Base-by-base conservation (phyloP, 2,329 filamentous ascomycete genomes). In the Scolecobasidium constrictum region DNA sequence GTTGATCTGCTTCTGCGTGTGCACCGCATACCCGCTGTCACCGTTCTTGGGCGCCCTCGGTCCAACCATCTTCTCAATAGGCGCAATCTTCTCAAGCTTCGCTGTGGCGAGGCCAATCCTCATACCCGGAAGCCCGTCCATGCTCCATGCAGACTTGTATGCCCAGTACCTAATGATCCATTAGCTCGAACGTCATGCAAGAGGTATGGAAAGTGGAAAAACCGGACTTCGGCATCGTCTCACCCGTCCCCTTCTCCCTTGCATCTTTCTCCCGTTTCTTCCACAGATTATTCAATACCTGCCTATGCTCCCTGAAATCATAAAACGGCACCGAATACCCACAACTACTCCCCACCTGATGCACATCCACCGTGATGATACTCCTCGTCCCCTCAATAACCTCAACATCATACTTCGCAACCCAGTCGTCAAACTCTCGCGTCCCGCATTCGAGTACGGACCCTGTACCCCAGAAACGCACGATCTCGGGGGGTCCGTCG, bases 81-180 rank as follows among this genome's bases (percentile, higher is more conserved):
- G 65, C 47, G 50, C 52, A 1, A 69, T 55, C 0, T 48, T 50
- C 23, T 67, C 53, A 37, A 50, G 48, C 42, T 57, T 53, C n/a
- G 56, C 62, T 33, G 53, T 60, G 5, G 58, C 52, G 6, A 61
- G 52, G 0, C 60, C 66, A 16, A 55, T 50, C 50, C 60, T 60
- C 61, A 66, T 63, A 0, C 60, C 65, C 0, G 65, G 65, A 19
- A 69, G 50, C 0, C 65, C 65, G 47, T 69, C 66, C 19, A 68
- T 61, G 23, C 57, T 62, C 44, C 57, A 54, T 15, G 64, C 59
- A 23, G 58, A 62, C 50, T 68, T 69, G 42, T 52, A 63, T 4
- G 64, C 64, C 65, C 65, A 68, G 45, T 68, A 67, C 21, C 60
- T 63, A 31, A 6, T 9, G 3, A 26, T 38, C 9, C 17, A 13